Base-by-base conservation (phyloP, 2,329 filamentous ascomycete genomes). In the Zasmidium citrigriseum region DNA sequence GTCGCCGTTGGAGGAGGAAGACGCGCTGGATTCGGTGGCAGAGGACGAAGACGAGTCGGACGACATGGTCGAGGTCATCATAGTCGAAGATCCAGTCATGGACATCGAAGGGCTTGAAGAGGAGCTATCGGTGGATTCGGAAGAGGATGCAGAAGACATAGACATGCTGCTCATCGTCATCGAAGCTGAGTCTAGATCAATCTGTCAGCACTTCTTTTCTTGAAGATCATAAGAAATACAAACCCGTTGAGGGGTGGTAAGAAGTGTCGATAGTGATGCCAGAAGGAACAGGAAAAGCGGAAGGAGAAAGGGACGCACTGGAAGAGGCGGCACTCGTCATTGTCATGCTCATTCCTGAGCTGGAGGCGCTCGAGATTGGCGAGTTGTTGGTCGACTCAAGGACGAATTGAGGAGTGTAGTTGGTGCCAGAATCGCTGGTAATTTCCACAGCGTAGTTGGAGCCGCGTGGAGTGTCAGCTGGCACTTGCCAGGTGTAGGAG, bases 361-460 rank as follows among this genome's bases (percentile, higher is more conserved):
- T 71, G 20, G 70, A 65, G n/a, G 76, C 68, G 49, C 70, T 69
- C 51, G 68, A 64, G 48, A 67, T 66, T 49, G 72, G 69, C 16
- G 72, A 73, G n/a, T 73, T 78, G 57, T 76, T 77, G 61, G 74
- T 73, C 61, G 77, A 79, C 12, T 78, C 67, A 56, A 85, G 73
- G 38, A 76, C 73, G 72, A 84, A 85, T 60, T 76, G 76, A 5
- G 79, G 78, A 34, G 78, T 78, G 76, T 80, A 85, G 77, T 84
- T 84, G 70, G 72, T 74, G 71, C 83, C 66, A 5, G 64, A 63
- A 64, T 82, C 81, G 64, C 75, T 72, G 67, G 82, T 72, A 67
- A 85, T 85, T 68, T 82, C 75, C 61, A 85, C 72, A 57, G 80
- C 79, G 76, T 83, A 84, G 68, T 80, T 75, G 41, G 71, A 71